Evolutionary conservation across 768 basidiomycete genomes (phyloP).

Genomic region (Lactarius quietus): DNA sequence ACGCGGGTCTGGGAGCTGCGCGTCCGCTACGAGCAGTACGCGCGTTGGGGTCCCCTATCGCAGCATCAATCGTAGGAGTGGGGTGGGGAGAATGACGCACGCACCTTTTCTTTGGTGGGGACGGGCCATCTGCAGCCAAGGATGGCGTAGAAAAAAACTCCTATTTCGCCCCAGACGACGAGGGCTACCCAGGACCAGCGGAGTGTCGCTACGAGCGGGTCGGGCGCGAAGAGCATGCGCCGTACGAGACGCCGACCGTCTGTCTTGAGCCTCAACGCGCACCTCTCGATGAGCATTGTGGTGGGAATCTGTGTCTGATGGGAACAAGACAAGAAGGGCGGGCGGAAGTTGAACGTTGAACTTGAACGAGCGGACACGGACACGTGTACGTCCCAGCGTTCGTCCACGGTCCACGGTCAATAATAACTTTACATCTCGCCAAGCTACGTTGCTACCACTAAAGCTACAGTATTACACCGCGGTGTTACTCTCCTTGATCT

Average conservation of each 20-base stretch:
- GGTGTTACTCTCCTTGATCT: constrained; percentile 14
- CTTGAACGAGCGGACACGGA: not conserved
- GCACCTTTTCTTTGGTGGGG: not conserved
- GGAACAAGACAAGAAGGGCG: not conserved
- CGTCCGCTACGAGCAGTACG: constrained; percentile 80
- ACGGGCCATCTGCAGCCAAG: constrained; percentile 59
- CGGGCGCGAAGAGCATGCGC: not conserved
- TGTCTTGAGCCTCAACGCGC: not conserved
- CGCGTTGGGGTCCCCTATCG: constrained; percentile 25
- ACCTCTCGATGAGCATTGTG: constrained; percentile 1
- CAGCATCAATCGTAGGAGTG: too few species aligned
- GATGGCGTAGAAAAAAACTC: constrained; percentile 48
- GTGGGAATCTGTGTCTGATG: not conserved
- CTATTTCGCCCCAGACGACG: constrained; percentile 70
- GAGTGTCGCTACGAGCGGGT: constrained; percentile 32
- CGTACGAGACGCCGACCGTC: not conserved
- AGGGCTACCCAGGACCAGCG: constrained; percentile 57
- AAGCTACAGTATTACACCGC: too few species aligned
- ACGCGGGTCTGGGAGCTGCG: constrained; percentile 63
- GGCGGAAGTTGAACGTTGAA: too few species aligned
- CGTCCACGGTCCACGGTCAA: not conserved
- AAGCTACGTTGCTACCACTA: too few species aligned
- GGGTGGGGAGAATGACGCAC: too few species aligned
- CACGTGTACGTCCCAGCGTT: not conserved
- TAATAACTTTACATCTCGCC: not conserved